phyloP scores from a whole-genome alignment of 768 basidiomycete species.

The Dentipellis sp. region DNA sequence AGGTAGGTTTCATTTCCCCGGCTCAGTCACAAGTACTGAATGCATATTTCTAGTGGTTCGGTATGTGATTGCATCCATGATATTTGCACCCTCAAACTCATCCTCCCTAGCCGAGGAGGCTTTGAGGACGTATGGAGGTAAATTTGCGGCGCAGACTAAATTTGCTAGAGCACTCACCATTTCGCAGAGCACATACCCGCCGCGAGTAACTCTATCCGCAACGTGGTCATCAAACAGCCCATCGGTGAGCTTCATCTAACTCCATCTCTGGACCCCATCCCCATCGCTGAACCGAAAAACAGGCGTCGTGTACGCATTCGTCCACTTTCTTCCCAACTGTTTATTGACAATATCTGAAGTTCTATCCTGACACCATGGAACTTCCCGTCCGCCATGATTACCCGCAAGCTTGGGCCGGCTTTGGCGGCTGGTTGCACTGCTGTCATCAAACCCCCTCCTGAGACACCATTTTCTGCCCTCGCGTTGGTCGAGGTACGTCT shows the following conservation, averaged over 20 bases:
- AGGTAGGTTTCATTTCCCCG: slow-evolving; percentile 35
- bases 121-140: slow-evolving; percentile 83
- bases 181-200: slow-evolving; percentile 74
- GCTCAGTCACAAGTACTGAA: slow-evolving; percentile 14
- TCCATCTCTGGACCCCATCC: background rate
- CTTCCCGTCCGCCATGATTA: slow-evolving; percentile 93
- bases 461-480: slow-evolving; percentile 89
- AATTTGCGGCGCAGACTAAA: background rate
- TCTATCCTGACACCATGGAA: slow-evolving; percentile 85
- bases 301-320: slow-evolving; percentile 38
- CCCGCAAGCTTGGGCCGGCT: slow-evolving; percentile 82
- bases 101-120: slow-evolving; percentile 73
- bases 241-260: slow-evolving; percentile 40
- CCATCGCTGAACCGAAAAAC: background rate
- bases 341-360: slow-evolving; percentile 24
- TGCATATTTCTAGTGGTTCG: slow-evolving; percentile 58
- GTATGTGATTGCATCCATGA: slow-evolving; percentile 30
- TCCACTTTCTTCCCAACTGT: background rate
- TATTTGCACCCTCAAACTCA: background rate
- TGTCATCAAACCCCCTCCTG: slow-evolving; percentile 91
- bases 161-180: background rate
- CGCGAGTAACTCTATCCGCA: slow-evolving; percentile 56
- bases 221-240: slow-evolving; percentile 91
- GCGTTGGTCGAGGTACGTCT: slow-evolving; percentile 79
- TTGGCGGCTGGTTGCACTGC: slow-evolving; percentile 95